Evolutionary conservation across 1,139 yeast species (phyloP).

Genomic region (Sporopachydermia cereana): DNA sequence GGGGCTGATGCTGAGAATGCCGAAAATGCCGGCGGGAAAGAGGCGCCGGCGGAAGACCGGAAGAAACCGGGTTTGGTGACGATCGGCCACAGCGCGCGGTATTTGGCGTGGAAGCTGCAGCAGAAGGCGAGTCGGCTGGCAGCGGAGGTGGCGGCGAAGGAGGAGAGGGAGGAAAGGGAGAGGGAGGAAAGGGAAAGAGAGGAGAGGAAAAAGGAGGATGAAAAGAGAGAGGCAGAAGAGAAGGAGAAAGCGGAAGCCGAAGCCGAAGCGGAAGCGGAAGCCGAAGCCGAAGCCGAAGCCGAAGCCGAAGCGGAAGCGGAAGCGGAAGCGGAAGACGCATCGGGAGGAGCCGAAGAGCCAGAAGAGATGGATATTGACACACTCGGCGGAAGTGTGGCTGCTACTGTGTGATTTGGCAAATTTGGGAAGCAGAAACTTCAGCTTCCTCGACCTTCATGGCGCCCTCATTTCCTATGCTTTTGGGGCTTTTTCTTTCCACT

Average conservation of each 20-base stretch:
- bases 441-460: too few relatives aligned
- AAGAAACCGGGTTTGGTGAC: conserved; percentile 16
- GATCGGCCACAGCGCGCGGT: conserved; percentile 60
- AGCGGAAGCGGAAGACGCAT: not conserved
- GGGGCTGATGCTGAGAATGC: conserved; percentile 7
- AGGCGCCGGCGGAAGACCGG: conserved; percentile 12
- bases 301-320: not conserved
- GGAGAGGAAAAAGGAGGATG: not conserved
- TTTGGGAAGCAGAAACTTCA: too few relatives aligned
- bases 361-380: not conserved
- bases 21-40: conserved; percentile 13
- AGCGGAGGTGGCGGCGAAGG: conserved; percentile 1
- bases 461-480: too few relatives aligned
- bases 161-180: not conserved
- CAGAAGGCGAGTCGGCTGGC: not conserved
- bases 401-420: too few relatives aligned
- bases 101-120: conserved; percentile 50
- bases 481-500: too few relatives aligned
- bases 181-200: conserved; percentile 2
- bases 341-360: not conserved
- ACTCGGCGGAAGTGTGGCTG: too few relatives aligned
- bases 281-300: not conserved
- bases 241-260: not conserved
- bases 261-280: not conserved
- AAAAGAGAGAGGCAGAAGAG: not conserved